Base-by-base conservation (phyloP, 2,329 filamentous ascomycete species). In the Fusarium anguioides region DNA sequence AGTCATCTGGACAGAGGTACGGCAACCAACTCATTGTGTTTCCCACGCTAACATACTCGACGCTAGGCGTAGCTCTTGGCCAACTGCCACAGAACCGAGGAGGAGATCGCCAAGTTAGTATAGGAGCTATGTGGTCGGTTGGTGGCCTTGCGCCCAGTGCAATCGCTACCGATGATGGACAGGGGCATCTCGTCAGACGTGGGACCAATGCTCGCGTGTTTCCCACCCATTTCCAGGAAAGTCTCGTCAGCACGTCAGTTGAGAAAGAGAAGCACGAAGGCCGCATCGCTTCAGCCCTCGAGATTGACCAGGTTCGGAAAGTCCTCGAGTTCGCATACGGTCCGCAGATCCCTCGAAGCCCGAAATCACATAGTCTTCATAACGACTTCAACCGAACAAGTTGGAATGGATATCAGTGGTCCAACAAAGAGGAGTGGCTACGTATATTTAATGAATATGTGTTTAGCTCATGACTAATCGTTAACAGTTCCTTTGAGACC, bases 241-340 rank as follows among this genome's bases (percentile, higher is more conserved):
- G 75, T 1, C 77, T 76, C 20, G 75, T 79, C 8, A 82, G 77
- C 42, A 75, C 81, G 2, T 83, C 87, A 35, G 87, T 91, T 35
- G 87, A 93, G 37, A 80, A 84, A 14, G 87, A 90, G 56, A 88
- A 86, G 50, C 91, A 97, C 74, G 87, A 91, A 72, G 86, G 86
- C 37, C 88, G 93, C 26, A 80, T 99, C 54, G 94, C 94, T 10
- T 81, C 90, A 17, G 96, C 96, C 4, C 83, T 98, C 49, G 86
- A 92, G n/a, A 84, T 98, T 61, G 89, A 97, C 74, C 88, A 87
- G 42, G 82, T 86, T 27, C 83, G 85, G 24, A 87, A 87, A 63
- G 81, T 97, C 15, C 82, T 97, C 27, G 84, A 85, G 37, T 89
- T 87, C 66, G 77, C 77, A 29, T 65, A 64, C 8, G 37, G 31